Evolutionary conservation across 352 stramenopile genomes (phyloP).

Genomic region (Globisporangium carolinianum): DNA sequence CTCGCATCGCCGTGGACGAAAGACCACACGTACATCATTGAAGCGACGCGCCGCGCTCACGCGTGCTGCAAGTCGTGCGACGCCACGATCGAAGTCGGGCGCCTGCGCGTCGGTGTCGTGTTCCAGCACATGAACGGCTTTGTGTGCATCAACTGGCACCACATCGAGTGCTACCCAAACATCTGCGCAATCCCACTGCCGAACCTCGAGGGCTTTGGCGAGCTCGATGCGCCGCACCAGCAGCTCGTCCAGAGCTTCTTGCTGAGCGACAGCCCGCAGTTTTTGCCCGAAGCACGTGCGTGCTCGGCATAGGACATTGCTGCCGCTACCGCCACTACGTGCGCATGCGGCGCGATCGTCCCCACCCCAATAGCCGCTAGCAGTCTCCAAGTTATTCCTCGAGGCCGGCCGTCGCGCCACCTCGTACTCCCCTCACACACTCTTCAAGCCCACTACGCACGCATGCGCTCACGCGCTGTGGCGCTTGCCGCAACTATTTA

Average conservation of each 20-base stretch:
- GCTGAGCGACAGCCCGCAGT: conserved; percentile 14
- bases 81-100: conserved; percentile 50
- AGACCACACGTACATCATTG: conserved; percentile 77
- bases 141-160: conserved; percentile 82
- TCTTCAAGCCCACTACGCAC: too few relatives aligned
- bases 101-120: conserved; percentile 68
- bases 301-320: conserved; percentile 26
- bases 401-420: too few relatives aligned
- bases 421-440: too few relatives aligned
- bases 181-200: conserved; percentile 48
- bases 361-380: too few relatives aligned
- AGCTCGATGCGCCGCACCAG: conserved; percentile 48
- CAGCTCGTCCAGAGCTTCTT: conserved; percentile 48
- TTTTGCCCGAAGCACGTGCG: conserved; percentile 17
- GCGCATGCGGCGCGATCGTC: too few relatives aligned
- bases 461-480: too few relatives aligned
- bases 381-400: too few relatives aligned
- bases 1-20: conserved; percentile 53
- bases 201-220: conserved; percentile 63
- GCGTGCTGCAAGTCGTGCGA: conserved; percentile 76
- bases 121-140: conserved; percentile 80
- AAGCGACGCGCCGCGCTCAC: conserved; percentile 56
- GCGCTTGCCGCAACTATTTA: too few relatives aligned
- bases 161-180: conserved; percentile 71
- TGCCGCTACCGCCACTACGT: too few relatives aligned